Conservation (phyloP, 805 yeast species). For the Pichia kluyveri region DNA sequence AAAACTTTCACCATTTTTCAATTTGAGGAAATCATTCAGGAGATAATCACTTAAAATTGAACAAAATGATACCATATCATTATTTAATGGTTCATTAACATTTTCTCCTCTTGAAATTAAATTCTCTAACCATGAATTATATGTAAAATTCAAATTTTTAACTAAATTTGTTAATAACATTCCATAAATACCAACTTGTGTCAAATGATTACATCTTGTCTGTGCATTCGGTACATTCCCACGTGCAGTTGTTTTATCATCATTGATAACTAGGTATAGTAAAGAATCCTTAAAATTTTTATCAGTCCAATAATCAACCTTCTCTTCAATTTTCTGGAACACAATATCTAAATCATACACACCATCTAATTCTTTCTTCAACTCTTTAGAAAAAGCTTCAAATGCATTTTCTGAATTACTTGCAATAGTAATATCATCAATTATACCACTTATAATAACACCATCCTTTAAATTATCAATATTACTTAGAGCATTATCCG, state of each 20-base stretch:
- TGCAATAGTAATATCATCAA: conserved; percentile 38
- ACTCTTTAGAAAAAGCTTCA: conserved; percentile 17
- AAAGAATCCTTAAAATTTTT: conserved; percentile 10
- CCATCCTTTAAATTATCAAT: conserved; percentile 16
- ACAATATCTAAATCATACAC: conserved; percentile 16
- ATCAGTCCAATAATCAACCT: conserved; percentile 20
- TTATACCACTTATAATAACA: conserved; percentile 53
- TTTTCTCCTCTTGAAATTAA: conserved; percentile 38
- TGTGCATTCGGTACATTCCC: conserved; percentile 31
- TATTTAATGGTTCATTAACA: conserved; percentile 39
- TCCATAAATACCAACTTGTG: conserved; percentile 57
- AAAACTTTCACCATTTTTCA: conserved; percentile 34
- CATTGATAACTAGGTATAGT: conserved; percentile 33
- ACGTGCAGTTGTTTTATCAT: conserved; percentile 52
- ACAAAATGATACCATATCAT: conserved; percentile 30
- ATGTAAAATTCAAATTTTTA: conserved; percentile 24
- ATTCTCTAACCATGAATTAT: conserved; percentile 36
- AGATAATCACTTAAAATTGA: conserved; percentile 30
- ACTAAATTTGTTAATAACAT: conserved; percentile 35
- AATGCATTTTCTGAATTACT: conserved; percentile 12
- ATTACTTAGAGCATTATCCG: conserved; percentile 1
- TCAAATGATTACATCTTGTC: conserved; percentile 27
- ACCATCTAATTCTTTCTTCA: conserved; percentile 4
- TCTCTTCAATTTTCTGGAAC: conserved; percentile 6
- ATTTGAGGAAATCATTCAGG: conserved; percentile 31